Evolutionary conservation across 495 filamentous ascomycete genomes (phyloP).

Genomic region (Trichocladium antarcticum): DNA sequence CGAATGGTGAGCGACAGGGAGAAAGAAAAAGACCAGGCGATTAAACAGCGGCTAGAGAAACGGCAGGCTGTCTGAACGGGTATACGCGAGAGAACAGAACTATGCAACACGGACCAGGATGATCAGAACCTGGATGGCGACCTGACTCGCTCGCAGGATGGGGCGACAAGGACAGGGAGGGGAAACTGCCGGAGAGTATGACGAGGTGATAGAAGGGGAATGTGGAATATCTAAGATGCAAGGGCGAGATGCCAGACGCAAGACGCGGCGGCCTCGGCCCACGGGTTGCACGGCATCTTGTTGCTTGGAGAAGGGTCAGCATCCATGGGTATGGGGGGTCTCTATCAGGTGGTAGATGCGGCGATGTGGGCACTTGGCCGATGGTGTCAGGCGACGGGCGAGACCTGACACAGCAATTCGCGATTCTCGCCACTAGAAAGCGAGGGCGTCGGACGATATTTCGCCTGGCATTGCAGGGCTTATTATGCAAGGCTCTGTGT

Average conservation of each 20-base stretch:
- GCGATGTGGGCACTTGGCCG: neutral
- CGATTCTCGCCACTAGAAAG: neutral
- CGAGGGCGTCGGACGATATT: neutral
- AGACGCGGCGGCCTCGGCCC: neutral
- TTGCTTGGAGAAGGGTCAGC: neutral
- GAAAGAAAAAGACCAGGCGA: slow-evolving; percentile 8
- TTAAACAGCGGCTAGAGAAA: slow-evolving; percentile 16
- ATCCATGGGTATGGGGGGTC: no score
- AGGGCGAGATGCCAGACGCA: no score
- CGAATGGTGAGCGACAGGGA: slow-evolving; percentile 11
- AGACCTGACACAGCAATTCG: neutral
- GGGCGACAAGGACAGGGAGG: slow-evolving; percentile 1
- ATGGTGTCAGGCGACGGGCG: neutral
- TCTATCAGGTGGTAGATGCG: neutral
- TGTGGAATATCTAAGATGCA: neutral
- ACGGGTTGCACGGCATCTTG: neutral
- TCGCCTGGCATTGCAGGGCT: neutral
- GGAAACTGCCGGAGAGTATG: neutral
- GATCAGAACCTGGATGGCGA: slow-evolving; percentile 16
- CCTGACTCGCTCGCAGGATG: slow-evolving; percentile 11
- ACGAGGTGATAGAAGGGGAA: neutral
- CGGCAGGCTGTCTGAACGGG: slow-evolving; percentile 1
- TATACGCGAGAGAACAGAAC: slow-evolving; percentile 5
- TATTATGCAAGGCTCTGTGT: slow-evolving; percentile 5
- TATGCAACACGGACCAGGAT: slow-evolving; percentile 24